Conservation (phyloP, 225 moss, liverwort and hornwort genomes). For the Pseudoscleropodium purum region DNA sequence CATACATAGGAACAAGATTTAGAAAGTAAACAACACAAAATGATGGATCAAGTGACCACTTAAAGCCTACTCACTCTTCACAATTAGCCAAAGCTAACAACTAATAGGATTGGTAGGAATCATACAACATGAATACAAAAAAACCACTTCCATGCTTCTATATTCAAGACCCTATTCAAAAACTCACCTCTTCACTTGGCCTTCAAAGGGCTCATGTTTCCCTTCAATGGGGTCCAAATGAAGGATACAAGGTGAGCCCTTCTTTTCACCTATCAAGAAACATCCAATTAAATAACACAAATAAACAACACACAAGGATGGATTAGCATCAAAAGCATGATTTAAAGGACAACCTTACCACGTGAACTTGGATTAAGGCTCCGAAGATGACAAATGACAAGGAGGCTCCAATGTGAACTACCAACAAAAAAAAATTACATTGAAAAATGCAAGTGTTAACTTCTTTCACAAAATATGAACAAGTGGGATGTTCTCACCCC, state of each 20-base stretch:
- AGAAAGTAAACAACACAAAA: accelerated
- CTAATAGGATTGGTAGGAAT: accelerated
- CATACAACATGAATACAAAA: too few species aligned
- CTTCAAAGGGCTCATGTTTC: not conserved
- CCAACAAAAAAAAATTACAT: not conserved
- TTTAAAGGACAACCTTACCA: not conserved
- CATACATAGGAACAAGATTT: not conserved
- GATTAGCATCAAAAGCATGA: not conserved
- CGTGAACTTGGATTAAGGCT: not conserved
- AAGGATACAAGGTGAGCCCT: not conserved
- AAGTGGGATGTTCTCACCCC: too few species aligned
- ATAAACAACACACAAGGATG: not conserved
- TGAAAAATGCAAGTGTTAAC: too few species aligned
- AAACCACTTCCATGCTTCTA: not conserved
- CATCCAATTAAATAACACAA: not conserved
- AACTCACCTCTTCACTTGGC: not conserved
- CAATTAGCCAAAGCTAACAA: not conserved
- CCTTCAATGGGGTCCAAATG: constrained; percentile 16
- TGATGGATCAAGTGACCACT: not conserved
- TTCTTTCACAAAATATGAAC: not conserved
- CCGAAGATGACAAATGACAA: not conserved
- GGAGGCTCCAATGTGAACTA: not conserved
- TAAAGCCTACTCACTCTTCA: too few species aligned
- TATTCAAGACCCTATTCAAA: not conserved
- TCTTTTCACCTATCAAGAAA: not conserved